Evolutionary conservation across 1,284 basidiomycete genomes (phyloP).

Genomic region (Calocybe gambosa): DNA sequence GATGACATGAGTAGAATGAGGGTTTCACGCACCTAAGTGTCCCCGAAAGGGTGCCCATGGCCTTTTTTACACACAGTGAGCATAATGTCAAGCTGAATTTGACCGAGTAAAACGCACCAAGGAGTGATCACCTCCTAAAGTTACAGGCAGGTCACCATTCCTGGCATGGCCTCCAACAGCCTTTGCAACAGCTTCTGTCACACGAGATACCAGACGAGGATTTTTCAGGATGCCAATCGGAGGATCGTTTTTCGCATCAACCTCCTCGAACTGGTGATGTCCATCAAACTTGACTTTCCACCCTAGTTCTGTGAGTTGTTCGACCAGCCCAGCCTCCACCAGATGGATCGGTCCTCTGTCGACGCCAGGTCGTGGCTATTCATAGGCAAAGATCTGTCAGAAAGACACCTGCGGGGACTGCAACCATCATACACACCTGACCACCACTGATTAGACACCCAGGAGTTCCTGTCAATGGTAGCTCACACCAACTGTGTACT

Average conservation of each 20-base stretch:
- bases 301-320: conserved; percentile 75
- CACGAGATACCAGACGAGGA: conserved; percentile 80
- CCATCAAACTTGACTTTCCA: conserved; percentile 89
- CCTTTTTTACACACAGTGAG: conserved; percentile 37
- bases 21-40: conserved; percentile 54
- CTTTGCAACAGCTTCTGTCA: conserved; percentile 75
- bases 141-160: conserved; percentile 81
- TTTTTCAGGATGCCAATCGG: conserved; percentile 88
- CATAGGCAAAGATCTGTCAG: neutral
- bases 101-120: conserved; percentile 47
- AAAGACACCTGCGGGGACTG: neutral
- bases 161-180: conserved; percentile 71
- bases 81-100: neutral
- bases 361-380: conserved; percentile 74
- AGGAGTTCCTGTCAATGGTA: conserved; percentile 1
- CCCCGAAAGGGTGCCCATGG: conserved; percentile 88
- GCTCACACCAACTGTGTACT: neutral
- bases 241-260: conserved; percentile 62
- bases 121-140: conserved; percentile 96
- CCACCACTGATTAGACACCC: conserved; percentile 28
- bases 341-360: conserved; percentile 87
- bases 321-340: conserved; percentile 76
- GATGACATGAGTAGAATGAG: neutral
- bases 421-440: conserved; percentile 25
- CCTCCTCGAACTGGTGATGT: conserved; percentile 83